Percentiles rank a stretch among this genome's conserved stretches.
These are phyloP conservation scores for Eutypa lata DNA, from an alignment of 2,329 filamentous ascomycete genomes.

Conservation along the genomic window DNA sequence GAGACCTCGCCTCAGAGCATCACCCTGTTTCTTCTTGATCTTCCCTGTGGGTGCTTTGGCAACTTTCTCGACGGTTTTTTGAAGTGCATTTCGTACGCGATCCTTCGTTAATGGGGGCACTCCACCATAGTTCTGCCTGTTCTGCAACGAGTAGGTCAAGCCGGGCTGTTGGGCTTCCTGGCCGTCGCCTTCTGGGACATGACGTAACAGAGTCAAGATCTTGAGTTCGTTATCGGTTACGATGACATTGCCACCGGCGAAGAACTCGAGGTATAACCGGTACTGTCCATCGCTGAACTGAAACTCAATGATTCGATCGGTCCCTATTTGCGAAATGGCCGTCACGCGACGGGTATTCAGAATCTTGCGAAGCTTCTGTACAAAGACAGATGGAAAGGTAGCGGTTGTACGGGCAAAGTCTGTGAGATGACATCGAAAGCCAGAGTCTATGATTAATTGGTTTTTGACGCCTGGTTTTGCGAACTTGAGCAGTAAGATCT, in stretches of 20 bases:
- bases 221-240: slow-evolving; percentile 82
- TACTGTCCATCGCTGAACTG: slow-evolving; percentile 90
- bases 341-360: slow-evolving; percentile 86
- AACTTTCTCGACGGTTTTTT: slow-evolving; percentile 60
- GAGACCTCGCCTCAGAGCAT: slow-evolving; percentile 75
- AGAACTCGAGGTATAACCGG: slow-evolving; percentile 89
- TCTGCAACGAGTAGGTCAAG: slow-evolving; percentile 72
- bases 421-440: slow-evolving; percentile 93
- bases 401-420: slow-evolving; percentile 86
- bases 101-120: slow-evolving; percentile 73
- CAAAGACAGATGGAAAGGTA: slow-evolving; percentile 79
- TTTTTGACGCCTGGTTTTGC: slow-evolving; percentile 85
- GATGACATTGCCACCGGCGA: slow-evolving; percentile 91
- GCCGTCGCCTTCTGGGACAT: slow-evolving; percentile 76
- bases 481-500: slow-evolving; percentile 94
- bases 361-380: slow-evolving; percentile 79
- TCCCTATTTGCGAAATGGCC: slow-evolving; percentile 78
- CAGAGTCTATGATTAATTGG: slow-evolving; percentile 89
- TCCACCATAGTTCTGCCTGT: slow-evolving; percentile 79
- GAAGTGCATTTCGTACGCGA: slow-evolving; percentile 65
- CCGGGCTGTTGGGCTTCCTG: slow-evolving; percentile 80
- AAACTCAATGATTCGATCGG: slow-evolving; percentile 88
- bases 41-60: slow-evolving; percentile 51
- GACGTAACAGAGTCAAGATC: slow-evolving; percentile 76
- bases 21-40: slow-evolving; percentile 69